Conservation (phyloP, 352 stramenopile species). For the Pythium insidiosum region DNA sequence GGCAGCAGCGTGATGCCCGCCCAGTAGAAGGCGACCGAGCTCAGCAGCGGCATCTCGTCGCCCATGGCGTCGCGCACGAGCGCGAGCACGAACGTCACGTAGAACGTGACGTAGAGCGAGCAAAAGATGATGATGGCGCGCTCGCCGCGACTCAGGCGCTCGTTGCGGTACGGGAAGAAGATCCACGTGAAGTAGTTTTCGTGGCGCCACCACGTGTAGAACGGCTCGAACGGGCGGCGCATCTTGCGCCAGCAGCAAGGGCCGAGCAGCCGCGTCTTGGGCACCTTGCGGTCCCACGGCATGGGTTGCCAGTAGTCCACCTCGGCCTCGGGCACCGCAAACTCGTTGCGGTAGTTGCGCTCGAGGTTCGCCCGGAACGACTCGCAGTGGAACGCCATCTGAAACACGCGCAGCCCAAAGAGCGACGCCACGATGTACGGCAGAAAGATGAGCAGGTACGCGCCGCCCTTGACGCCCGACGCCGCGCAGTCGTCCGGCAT, state of each 20-base stretch:
- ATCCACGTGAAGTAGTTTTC: slow-evolving; percentile 79
- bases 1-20: slow-evolving; percentile 41
- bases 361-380: slow-evolving; percentile 54
- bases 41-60: slow-evolving; percentile 25
- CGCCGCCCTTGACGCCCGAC: slow-evolving; percentile 33
- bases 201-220: slow-evolving; percentile 70
- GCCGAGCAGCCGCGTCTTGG: slow-evolving; percentile 47
- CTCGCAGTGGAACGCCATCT: slow-evolving; percentile 49
- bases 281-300: slow-evolving; percentile 64
- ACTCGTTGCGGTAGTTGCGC: slow-evolving; percentile 45
- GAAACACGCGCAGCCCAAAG: slow-evolving; percentile 51
- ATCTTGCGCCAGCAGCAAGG: slow-evolving; percentile 67
- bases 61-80: slow-evolving; percentile 41
- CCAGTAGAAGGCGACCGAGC: slow-evolving; percentile 40
- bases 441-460: slow-evolving; percentile 49
- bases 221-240: slow-evolving; percentile 44
- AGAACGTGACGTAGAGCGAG: slow-evolving; percentile 69
- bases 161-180: slow-evolving; percentile 62
- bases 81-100: slow-evolving; percentile 59
- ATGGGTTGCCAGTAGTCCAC: slow-evolving; percentile 68
- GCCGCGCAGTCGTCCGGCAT: slow-evolving; percentile 44
- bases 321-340: slow-evolving; percentile 45
- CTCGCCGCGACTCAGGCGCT: slow-evolving; percentile 45
- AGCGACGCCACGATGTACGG: slow-evolving; percentile 42
- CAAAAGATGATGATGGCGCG: slow-evolving; percentile 57